Base-by-base conservation (phyloP, 1,284 basidiomycete genomes). In the Leucoagaricus sp. region DNA sequence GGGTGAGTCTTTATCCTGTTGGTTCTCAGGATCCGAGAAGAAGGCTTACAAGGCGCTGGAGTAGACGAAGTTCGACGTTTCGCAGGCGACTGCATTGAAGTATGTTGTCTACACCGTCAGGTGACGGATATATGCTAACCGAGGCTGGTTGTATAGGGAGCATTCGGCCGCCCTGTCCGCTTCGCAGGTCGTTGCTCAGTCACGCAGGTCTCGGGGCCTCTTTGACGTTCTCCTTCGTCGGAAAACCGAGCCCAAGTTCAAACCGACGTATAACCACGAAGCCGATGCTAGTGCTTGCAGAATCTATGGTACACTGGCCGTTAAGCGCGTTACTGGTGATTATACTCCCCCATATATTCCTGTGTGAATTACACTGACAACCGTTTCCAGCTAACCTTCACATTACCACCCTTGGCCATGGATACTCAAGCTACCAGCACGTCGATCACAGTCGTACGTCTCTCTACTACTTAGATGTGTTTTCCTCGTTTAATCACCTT, bases 361-460 rank as follows among this genome's bases (percentile, higher is more conserved):
- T 49, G 21, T 19, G 5, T 17, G 38, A 26, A 25, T 1, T 9
- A 15, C 10, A 7, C 25, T 53, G 31, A 25, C 38, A 26, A 34
- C 55, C n/a, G 19, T 61, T 56, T 55, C 34, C 53, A 85, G 93
- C 91, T 4, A 95, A 96, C 67, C 69, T 95, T 47, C 93, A 96
- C 64, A 81, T 95, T 48, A 98, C 96, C 3, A 95, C 94, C 0
- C 79, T 96, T 1, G 96, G 96, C 0, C 96, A 98, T 70, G 96
- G 96, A 13, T 99, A 98, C 68, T 79, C 87, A 52, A 94, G 90
- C 65, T 80, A 82, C 60, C 84, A 93, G 60, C 95, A 98, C 69
- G 93, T 95, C 2, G 90, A 93, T 61, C 95, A 98, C 66, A 80
- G 72, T 6, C 70, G 93, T 95, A 64, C 63, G 85, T 76, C 15